phyloP scores from a whole-genome alignment of 2,329 filamentous ascomycete genomes.

The Fusarium nisikadoi region DNA sequence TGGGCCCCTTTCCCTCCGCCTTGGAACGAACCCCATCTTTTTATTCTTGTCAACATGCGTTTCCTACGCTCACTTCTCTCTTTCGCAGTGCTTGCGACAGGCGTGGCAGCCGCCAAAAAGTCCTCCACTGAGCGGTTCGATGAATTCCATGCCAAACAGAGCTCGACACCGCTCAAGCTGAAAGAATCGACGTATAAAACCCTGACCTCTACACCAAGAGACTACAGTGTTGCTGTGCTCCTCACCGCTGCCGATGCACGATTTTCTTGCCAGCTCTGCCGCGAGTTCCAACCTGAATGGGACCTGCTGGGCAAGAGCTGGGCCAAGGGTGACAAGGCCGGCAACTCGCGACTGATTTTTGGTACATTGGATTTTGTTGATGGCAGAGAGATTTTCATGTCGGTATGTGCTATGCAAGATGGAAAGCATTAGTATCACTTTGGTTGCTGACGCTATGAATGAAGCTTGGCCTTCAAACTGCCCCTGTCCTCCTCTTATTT shows the following conservation, averaged over 20 bases:
- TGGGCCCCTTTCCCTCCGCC: constrained; percentile 27
- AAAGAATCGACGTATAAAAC: constrained; percentile 79
- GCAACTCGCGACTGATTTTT: constrained; percentile 78
- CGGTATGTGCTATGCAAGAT: constrained; percentile 61
- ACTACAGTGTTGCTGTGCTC: constrained; percentile 85
- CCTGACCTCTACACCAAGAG: constrained; percentile 79
- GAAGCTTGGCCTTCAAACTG: constrained; percentile 92
- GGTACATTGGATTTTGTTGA: constrained; percentile 88
- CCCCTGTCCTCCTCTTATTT: constrained; percentile 89
- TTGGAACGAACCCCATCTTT: constrained; percentile 1
- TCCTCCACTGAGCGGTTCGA: constrained; percentile 73
- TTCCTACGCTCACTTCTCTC: constrained; percentile 72
- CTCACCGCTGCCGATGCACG: constrained; percentile 86
- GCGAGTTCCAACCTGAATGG: constrained; percentile 95
- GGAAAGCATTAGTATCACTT: not conserved
- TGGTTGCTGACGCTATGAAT: constrained; percentile 51
- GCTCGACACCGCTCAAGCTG: constrained; percentile 77
- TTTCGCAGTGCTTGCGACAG: constrained; percentile 69
- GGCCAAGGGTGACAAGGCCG: constrained; percentile 83
- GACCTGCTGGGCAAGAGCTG: constrained; percentile 87
- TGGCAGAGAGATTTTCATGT: constrained; percentile 86
- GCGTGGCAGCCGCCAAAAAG: constrained; percentile 72
- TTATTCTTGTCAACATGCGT: constrained; percentile 68
- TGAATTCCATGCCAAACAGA: constrained; percentile 74
- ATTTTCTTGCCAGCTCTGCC: constrained; percentile 87